A percentile compares a stretch with the other conserved stretches of the same genome.
These are phyloP conservation scores for Sclerotinia spermophila DNA, from an alignment of 2,329 filamentous ascomycete genomes.

Conservation along the genomic window DNA sequence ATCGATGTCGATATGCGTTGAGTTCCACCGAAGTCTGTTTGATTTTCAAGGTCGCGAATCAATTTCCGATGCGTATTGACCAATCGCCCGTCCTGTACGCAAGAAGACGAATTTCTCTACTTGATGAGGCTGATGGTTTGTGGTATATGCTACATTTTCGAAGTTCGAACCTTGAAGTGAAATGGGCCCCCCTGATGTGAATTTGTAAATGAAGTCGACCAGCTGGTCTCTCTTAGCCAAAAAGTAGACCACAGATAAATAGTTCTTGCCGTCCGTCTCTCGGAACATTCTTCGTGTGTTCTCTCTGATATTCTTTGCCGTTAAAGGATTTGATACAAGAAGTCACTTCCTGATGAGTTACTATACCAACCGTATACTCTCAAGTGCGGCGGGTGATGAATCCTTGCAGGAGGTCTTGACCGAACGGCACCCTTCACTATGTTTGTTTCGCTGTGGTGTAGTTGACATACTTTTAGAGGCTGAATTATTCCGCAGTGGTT, in stretches of 20 bases:
- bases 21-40: neutral
- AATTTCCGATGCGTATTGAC: neutral
- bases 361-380: neutral
- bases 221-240: neutral
- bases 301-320: neutral
- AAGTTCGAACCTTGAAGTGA: neutral
- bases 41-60: neutral
- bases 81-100: neutral
- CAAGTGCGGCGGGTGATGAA: neutral
- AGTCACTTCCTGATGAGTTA: neutral
- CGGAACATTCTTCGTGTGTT: neutral
- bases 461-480: neutral
- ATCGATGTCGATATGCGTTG: neutral
- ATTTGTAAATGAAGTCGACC: neutral
- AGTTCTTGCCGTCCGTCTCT: neutral
- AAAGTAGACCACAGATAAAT: neutral
- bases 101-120: neutral
- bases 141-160: neutral
- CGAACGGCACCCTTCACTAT: neutral
- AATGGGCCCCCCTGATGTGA: neutral
- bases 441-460: neutral
- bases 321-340: neutral
- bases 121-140: neutral
- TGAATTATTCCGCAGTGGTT: neutral
- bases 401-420: neutral